Evolutionary conservation across 345 rosid species (phyloP).

Genomic region (Jatropha curcas): DNA sequence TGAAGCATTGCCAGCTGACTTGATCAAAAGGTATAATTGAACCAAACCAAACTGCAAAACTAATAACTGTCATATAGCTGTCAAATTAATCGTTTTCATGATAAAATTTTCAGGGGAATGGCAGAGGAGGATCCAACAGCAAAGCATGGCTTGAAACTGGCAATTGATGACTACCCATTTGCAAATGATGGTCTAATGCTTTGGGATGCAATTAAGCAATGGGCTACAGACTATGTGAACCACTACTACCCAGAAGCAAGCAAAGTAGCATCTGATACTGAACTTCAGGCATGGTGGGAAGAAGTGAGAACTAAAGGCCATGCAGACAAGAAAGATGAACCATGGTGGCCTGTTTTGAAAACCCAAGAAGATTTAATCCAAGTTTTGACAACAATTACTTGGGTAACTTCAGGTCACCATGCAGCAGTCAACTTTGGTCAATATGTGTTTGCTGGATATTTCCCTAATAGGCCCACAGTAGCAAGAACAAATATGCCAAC

Average conservation of each 20-base stretch:
- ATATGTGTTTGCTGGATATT: constrained; percentile 36
- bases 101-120: constrained; percentile 29
- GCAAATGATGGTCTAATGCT: constrained; percentile 38
- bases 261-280: constrained; percentile 24
- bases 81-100: no score
- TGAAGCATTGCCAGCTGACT: constrained; percentile 48
- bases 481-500: constrained; percentile 37
- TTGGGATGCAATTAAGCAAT: constrained; percentile 32
- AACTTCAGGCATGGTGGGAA: constrained; percentile 43
- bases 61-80: no score
- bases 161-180: constrained; percentile 37
- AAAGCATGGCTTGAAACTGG: constrained; percentile 33
- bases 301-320: constrained; percentile 33
- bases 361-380: constrained; percentile 2
- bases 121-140: constrained; percentile 27
- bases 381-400: constrained; percentile 21
- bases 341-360: constrained; percentile 23
- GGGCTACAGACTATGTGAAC: constrained; percentile 30
- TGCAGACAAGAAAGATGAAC: constrained; percentile 23
- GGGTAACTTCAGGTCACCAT: constrained; percentile 49
- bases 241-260: constrained; percentile 27
- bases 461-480: constrained; percentile 44
- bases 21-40: constrained; percentile 46
- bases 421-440: constrained; percentile 53
- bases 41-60: no score